Percentiles rank a stretch among this genome's conserved stretches.
phyloP scores from a whole-genome alignment of 2,329 filamentous ascomycete genomes.

The Aspergillus hortae region DNA sequence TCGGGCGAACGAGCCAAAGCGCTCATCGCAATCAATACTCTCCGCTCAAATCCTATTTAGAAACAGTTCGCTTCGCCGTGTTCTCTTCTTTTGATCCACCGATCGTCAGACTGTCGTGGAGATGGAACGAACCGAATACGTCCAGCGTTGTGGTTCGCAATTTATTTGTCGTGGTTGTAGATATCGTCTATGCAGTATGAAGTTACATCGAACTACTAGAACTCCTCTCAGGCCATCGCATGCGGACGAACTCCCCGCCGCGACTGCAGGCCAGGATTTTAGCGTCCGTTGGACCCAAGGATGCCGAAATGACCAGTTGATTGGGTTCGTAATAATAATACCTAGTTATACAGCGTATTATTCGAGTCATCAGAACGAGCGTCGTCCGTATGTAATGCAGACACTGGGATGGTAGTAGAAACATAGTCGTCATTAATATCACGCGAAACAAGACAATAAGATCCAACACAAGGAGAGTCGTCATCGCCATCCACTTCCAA shows the following conservation, averaged over 20 bases:
- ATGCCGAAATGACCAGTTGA: neutral
- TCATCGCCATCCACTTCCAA: neutral
- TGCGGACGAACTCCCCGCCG: neutral
- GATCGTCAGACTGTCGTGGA: no score
- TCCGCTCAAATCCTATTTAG: neutral
- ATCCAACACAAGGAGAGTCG: neutral
- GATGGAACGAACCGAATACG: no score
- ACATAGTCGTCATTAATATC: neutral
- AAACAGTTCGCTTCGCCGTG: neutral
- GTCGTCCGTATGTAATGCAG: neutral
- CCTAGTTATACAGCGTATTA: neutral
- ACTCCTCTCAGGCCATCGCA: neutral
- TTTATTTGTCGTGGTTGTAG: no score
- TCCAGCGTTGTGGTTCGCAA: no score
- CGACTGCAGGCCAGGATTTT: neutral
- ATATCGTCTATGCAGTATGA: no score
- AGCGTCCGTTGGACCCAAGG: neutral
- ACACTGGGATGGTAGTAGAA: neutral
- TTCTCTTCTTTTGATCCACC: neutral
- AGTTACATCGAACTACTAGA: no score
- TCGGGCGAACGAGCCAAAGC: constrained; percentile 3
- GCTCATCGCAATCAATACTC: constrained; percentile 3
- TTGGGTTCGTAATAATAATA: neutral
- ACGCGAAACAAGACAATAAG: neutral
- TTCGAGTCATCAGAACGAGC: neutral